phyloP scores from a whole-genome alignment of 2,329 filamentous ascomycete genomes.

The Blumeria graminis region DNA sequence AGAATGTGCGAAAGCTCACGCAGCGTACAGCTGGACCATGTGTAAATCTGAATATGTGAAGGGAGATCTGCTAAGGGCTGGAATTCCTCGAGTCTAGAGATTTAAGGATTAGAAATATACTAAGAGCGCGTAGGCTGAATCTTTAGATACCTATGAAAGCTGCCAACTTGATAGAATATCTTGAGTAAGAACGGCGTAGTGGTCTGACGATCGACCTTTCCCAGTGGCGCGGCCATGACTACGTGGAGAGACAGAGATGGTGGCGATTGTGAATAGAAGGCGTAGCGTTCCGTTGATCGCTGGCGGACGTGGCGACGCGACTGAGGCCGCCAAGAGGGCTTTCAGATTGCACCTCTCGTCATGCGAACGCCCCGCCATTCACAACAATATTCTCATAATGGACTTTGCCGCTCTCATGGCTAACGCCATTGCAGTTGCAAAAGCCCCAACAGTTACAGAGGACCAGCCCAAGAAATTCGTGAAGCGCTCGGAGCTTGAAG shows the following conservation, averaged over 20 bases:
- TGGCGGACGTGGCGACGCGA: background rate
- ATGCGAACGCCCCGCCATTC: background rate
- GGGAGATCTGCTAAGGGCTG: conserved; percentile 27
- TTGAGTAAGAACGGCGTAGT: conserved; percentile 66
- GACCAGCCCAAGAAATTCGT: conserved; percentile 45
- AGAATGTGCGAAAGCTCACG: conserved; percentile 61
- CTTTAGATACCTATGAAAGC: conserved; percentile 38
- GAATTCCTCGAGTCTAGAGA: conserved; percentile 43
- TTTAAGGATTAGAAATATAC: background rate
- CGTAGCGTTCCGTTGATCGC: background rate
- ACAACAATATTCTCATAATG: conserved; percentile 30
- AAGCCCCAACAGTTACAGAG: conserved; percentile 19
- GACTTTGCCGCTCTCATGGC: conserved; percentile 90
- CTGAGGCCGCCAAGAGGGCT: background rate
- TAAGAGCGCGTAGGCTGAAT: conserved; percentile 6
- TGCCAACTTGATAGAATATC: conserved; percentile 55
- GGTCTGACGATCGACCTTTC: conserved; percentile 38
- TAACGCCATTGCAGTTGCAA: conserved; percentile 70
- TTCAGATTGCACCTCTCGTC: background rate
- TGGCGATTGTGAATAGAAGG: background rate
- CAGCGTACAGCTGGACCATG: conserved; percentile 62
- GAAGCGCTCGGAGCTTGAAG: conserved; percentile 68
- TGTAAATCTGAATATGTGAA: conserved; percentile 56
- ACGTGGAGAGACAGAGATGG: background rate
- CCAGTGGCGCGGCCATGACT: conserved; percentile 15